These are phyloP conservation scores for Teratosphaeria destructans DNA, from an alignment of 2,329 filamentous ascomycete species.

Conservation along the genomic window DNA sequence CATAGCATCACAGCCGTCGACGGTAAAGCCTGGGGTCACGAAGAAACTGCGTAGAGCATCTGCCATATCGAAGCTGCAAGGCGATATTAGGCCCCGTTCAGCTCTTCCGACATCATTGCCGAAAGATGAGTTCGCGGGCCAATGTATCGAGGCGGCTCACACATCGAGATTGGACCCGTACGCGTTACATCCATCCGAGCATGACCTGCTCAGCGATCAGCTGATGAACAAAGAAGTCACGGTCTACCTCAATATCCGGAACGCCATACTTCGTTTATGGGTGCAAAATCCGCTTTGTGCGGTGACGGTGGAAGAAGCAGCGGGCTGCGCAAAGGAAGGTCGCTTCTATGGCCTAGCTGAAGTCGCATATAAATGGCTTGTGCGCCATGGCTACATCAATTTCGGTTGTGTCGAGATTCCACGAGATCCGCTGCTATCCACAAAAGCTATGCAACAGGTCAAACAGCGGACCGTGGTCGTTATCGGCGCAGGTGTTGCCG, in stretches of 20 bases:
- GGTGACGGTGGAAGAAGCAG: constrained; percentile 73
- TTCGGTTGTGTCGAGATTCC: constrained; percentile 80
- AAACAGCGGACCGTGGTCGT: constrained; percentile 69
- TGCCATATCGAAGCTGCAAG: constrained; percentile 15
- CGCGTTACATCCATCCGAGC: constrained; percentile 74
- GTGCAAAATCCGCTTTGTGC: constrained; percentile 71
- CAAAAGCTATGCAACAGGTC: constrained; percentile 28
- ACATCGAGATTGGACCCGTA: constrained; percentile 84
- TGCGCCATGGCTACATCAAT: constrained; percentile 89
- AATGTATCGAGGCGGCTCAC: constrained; percentile 83
- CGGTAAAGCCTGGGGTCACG: background rate
- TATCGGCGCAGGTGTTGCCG: constrained; percentile 89
- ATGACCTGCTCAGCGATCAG: constrained; percentile 66
- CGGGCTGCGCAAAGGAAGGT: constrained; percentile 77
- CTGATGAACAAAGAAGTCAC: constrained; percentile 85
- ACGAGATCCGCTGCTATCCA: constrained; percentile 11
- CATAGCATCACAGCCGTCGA: background rate
- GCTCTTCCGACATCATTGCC: constrained; percentile 72
- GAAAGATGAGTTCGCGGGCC: constrained; percentile 70
- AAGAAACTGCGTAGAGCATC: constrained; percentile 13
- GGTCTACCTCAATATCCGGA: constrained; percentile 90
- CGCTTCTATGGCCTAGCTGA: constrained; percentile 84
- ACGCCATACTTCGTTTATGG: constrained; percentile 87
- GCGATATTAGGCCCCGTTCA: constrained; percentile 35
- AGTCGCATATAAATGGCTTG: constrained; percentile 85